A percentile compares a stretch with the other conserved stretches of the same genome.
Evolutionary conservation across 495 filamentous ascomycete genomes (phyloP).

Genomic region (Lasiosphaeria miniovina): DNA sequence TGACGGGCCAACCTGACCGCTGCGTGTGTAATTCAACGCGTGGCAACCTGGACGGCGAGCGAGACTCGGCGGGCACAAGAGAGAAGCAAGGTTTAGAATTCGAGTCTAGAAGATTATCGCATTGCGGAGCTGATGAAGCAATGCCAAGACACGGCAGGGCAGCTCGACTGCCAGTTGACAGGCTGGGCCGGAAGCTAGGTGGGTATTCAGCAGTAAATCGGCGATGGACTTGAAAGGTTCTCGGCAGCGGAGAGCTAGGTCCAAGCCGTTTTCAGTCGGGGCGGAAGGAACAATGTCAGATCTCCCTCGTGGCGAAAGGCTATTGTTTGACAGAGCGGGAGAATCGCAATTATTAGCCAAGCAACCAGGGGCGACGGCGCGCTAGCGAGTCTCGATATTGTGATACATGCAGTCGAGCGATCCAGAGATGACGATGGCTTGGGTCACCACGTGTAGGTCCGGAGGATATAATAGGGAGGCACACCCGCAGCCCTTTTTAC

Average conservation of each 20-base stretch:
- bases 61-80: conserved; percentile 2
- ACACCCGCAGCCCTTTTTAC: too few relatives aligned
- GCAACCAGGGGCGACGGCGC: not conserved
- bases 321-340: too few relatives aligned
- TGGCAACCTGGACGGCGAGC: too few relatives aligned
- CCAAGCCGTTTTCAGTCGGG: too few relatives aligned
- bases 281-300: too few relatives aligned
- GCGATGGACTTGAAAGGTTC: not conserved
- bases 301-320: too few relatives aligned
- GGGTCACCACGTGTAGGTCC: not conserved
- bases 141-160: conserved; percentile 26
- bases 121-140: conserved; percentile 23
- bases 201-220: not conserved
- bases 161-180: conserved; percentile 8
- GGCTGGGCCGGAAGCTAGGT: not conserved
- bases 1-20: too few relatives aligned
- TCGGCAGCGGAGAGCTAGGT: too few relatives aligned
- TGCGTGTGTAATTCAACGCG: too few relatives aligned
- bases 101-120: conserved; percentile 17
- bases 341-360: too few relatives aligned
- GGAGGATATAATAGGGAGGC: too few relatives aligned
- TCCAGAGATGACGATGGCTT: not conserved
- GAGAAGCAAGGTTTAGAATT: not conserved
- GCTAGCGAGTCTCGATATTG: conserved; percentile 1
- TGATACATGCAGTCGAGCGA: not conserved